Conservation (phyloP, 2,329 filamentous ascomycete genomes). For the Seiridium unicorne region DNA sequence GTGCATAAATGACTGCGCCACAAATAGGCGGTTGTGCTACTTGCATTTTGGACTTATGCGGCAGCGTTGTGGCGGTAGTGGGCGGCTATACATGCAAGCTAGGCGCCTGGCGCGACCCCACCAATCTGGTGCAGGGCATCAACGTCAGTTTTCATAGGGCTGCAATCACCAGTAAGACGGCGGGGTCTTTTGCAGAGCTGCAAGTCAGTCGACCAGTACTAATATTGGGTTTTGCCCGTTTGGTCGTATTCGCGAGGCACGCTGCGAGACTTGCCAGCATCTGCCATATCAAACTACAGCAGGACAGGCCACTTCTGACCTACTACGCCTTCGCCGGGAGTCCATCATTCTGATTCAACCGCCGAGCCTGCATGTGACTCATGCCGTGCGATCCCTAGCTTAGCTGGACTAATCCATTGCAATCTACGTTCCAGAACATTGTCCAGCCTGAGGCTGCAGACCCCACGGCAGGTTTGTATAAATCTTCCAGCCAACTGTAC, state of each 20-base stretch:
- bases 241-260: neutral
- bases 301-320: too few relatives aligned
- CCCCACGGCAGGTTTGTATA: too few relatives aligned
- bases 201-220: neutral
- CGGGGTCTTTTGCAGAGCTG: neutral
- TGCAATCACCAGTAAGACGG: constrained; percentile 3
- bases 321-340: too few relatives aligned
- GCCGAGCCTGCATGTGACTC: too few relatives aligned
- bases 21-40: neutral
- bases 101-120: neutral
- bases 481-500: too few relatives aligned
- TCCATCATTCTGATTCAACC: too few relatives aligned
- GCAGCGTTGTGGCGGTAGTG: neutral
- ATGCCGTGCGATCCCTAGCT: too few relatives aligned
- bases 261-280: neutral
- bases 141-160: constrained; percentile 3
- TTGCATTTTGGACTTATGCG: neutral
- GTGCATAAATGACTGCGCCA: neutral
- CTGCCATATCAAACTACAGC: neutral
- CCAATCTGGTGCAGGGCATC: constrained; percentile 2
- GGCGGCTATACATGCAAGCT: too few relatives aligned
- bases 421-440: too few relatives aligned
- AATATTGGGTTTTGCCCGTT: neutral
- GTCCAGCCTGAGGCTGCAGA: too few relatives aligned
- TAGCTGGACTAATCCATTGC: too few relatives aligned